Percentiles rank a stretch among this genome's conserved stretches.
Conservation (phyloP, 2,329 filamentous ascomycete species). For the Monilinia laxa region DNA sequence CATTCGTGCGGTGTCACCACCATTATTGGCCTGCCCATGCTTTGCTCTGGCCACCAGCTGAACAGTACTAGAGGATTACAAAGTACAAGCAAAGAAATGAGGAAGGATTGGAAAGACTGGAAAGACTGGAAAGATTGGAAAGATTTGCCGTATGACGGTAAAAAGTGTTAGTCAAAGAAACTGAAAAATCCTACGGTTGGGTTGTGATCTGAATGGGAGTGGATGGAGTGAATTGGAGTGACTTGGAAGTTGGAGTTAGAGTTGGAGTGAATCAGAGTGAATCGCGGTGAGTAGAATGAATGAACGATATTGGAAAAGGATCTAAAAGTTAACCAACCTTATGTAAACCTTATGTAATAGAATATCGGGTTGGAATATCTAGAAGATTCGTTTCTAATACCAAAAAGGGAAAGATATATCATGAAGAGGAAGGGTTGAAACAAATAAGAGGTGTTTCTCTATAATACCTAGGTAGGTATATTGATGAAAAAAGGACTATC, state of each 20-base stretch:
- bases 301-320: background rate
- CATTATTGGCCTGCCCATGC: background rate
- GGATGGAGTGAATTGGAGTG: too few species aligned
- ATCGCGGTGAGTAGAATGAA: constrained; percentile 1
- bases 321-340: background rate
- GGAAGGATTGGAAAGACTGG: background rate
- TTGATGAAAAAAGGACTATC: too few species aligned
- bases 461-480: background rate
- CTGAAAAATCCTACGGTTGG: background rate
- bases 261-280: too few species aligned
- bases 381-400: background rate
- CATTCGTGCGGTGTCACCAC: constrained; percentile 9
- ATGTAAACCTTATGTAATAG: background rate
- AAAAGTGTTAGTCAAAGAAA: constrained; percentile 13
- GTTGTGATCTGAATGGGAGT: background rate
- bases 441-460: background rate
- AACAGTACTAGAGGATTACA: background rate
- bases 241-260: too few species aligned
- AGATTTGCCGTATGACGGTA: background rate
- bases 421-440: background rate
- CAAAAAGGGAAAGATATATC: background rate
- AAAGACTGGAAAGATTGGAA: background rate
- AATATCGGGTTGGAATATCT: constrained; percentile 12
- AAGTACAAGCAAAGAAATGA: background rate
- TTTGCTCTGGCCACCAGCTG: constrained; percentile 1